Evolutionary conservation across 2,329 filamentous ascomycete genomes (phyloP).

Genomic region (Fusarium torreyae): DNA sequence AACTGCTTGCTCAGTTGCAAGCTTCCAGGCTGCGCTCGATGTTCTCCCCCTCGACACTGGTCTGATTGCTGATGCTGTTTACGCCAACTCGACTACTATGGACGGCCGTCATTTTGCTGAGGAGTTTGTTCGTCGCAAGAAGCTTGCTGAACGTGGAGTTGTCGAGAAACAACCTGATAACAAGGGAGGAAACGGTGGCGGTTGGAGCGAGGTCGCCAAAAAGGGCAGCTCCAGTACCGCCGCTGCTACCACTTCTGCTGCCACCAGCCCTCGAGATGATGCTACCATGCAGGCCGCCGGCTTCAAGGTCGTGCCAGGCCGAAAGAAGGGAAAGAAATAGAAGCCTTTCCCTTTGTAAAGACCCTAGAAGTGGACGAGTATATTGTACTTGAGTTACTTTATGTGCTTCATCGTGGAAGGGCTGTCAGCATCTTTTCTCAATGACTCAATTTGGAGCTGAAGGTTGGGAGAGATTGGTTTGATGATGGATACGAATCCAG

Average conservation of each 20-base stretch:
- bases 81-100: conserved; percentile 88
- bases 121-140: conserved; percentile 94
- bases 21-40: conserved; percentile 83
- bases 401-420: background rate
- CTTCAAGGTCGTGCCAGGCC: conserved; percentile 92
- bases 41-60: conserved; percentile 82
- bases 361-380: conserved; percentile 17
- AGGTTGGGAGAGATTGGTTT: background rate
- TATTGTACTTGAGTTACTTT: background rate
- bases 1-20: conserved; percentile 73
- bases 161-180: conserved; percentile 78
- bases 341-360: conserved; percentile 24
- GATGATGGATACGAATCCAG: conserved; percentile 13
- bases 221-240: conserved; percentile 73
- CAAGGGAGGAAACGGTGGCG: conserved; percentile 69
- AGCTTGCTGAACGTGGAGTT: conserved; percentile 92
- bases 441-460: background rate
- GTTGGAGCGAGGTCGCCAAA: conserved; percentile 98
- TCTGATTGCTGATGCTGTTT: conserved; percentile 91
- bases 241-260: conserved; percentile 39
- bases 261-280: conserved; percentile 60
- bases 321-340: conserved; percentile 91
- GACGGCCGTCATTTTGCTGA: conserved; percentile 94
- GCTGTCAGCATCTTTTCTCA: background rate
- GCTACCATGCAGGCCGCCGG: conserved; percentile 66